Base-by-base conservation (phyloP, 352 stramenopile genomes). In the Phytophthora idaei region DNA sequence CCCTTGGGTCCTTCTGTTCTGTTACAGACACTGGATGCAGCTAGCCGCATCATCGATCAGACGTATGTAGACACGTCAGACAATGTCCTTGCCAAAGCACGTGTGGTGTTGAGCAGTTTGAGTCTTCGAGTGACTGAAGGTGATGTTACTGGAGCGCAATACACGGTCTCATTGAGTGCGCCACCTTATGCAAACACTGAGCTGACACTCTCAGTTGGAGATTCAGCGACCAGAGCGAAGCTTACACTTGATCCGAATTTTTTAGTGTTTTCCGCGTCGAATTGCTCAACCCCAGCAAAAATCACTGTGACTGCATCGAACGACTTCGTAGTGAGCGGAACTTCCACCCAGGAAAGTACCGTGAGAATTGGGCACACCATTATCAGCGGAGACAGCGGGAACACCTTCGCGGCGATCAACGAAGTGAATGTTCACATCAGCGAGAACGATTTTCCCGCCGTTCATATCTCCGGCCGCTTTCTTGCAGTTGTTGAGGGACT, bases 41-140 rank as follows among this genome's bases (percentile, higher is more conserved):
- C 55, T 52, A 66, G 52, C 27, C 57, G 47, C 9, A 52, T 90
- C 11, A 85, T 92, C 17, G 81, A 94, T 45, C 86, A 92, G 58
- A 54, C 28, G 3, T 71, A 77, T 36, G 60, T 87, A 41, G 69
- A 88, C 44, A 69, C 74, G 0, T 82, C 72, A 2, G 34, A 37
- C 25, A 28, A 74, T 5, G 15, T 80, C 3, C 65, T 94, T 2
- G 39, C 61, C 17, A 77, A 73, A 64, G 77, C 84, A 4, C 57
- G 55, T 5, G 78, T 89, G 3, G 8, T 83, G 9, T 1, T 90
- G 0, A 88, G 66, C 47, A 64, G 28, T 5, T 57, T 41, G 5
- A 69, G 70, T 14, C 37, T 78, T 12, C 51, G 67, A 2, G 56
- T 78, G 1, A 50, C 54, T 11, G 77, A 87, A 75, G 77, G 71